Conservation (phyloP, 2,329 filamentous ascomycete genomes). For the Colletotrichum cuscutae region DNA sequence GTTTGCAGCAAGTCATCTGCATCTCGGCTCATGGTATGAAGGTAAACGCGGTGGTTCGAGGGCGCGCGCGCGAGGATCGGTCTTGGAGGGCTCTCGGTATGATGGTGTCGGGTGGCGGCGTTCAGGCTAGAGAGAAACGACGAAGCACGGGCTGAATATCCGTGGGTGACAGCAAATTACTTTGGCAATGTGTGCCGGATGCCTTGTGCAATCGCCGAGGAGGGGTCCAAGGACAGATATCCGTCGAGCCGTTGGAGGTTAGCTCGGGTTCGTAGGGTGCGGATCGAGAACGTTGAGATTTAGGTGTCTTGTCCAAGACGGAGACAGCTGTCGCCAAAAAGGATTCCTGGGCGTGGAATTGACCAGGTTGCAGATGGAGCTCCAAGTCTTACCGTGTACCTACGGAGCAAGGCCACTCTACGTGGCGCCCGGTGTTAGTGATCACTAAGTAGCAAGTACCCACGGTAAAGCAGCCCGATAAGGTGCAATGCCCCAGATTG, state of each 20-base stretch:
- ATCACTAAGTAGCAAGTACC: not conserved
- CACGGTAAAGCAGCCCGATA: not conserved
- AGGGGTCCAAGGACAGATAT: not conserved
- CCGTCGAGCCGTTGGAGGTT: slow-evolving; percentile 10
- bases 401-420: not conserved
- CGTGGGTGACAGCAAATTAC: not conserved
- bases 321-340: slow-evolving; percentile 22
- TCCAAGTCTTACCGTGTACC: not conserved
- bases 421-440: not conserved
- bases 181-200: not conserved
- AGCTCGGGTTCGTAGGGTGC: slow-evolving; percentile 1
- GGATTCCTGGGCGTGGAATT: slow-evolving; percentile 17
- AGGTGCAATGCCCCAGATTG: not conserved
- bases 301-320: slow-evolving; percentile 26
- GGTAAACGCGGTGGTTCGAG: not conserved
- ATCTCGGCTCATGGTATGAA: slow-evolving; percentile 32
- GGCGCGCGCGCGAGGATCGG: not conserved
- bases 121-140: not conserved
- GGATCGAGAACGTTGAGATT: slow-evolving; percentile 7
- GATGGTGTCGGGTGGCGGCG: not conserved
- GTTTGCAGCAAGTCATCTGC: slow-evolving; percentile 6
- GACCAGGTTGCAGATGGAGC: slow-evolving; percentile 34
- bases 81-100: not conserved
- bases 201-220: not conserved
- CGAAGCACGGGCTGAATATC: not conserved